Base-by-base conservation (phyloP, 2,329 filamentous ascomycete genomes). In the Botrytis sinoallii region DNA sequence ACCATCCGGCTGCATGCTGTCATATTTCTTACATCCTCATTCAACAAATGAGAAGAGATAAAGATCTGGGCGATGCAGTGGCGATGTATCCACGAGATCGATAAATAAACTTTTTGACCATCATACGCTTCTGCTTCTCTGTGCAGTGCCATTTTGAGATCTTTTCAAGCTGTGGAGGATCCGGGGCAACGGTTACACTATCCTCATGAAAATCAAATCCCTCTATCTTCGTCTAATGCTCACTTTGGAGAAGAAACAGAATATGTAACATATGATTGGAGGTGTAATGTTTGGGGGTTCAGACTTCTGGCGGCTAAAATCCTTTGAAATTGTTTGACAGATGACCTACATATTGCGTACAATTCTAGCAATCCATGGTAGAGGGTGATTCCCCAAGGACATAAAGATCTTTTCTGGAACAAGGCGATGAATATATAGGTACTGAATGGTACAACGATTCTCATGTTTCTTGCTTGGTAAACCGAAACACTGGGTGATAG, bases 81-180 rank as follows among this genome's bases (percentile, higher is more conserved):
- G 46, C n/a, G 35, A 68, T 68, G 25, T 32, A 42, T 57, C 16
- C 48, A 68, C 65, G 35, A 68, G 48, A 68, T 57, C 35, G 65
- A 57, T 55, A 40, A 57, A 57, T 42, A 42, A 18, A 52, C 32
- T 29, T 55, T 67, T n/a, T 16, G 18, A 8, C 35, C 48, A 57
- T 46, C 44, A 18, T 46, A 22, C 44, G 44, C 52, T 16, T 40
- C 35, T 25, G 18, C 25, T 35, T 25, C n/a, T 55, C 35, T 40
- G 55, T 29, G 44, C 32, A 55, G 65, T 67, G n/a, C 46, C 46
- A 55, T 67, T 38, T 29, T 14, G 18, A 67, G 46, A 67, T 68
- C 38, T 8, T 14, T 57, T 69, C 16, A 52, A 63, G 42, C 69
- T 64, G 59, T 40, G 69, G 69, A 71, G 69, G 69, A 71, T 55